Evolutionary conservation across 192 early-diverging fungal species (phyloP), one percentile per base, ranked within the genome.

Genomic region (Backusella mclennaniae): DNA sequence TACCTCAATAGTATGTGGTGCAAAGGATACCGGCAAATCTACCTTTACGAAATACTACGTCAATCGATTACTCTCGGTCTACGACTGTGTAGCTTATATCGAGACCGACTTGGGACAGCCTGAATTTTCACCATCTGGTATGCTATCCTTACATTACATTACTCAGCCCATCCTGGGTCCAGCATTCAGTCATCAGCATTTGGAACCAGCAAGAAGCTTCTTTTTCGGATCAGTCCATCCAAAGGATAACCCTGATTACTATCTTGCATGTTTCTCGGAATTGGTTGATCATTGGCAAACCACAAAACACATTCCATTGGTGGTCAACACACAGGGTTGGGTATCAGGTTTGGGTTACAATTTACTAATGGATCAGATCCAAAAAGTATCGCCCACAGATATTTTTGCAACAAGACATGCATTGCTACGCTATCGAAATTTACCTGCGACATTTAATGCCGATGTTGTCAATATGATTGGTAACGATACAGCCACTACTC

Each of bases 311-410:
- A 78, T 96, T 38, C 96, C 97, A 4, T 82, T 99, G n/a, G 89
- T 99, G 9, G 89, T 99, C 42, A 99, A 99, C 81, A 98, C 96
- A 2, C 92, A 96, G 74, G 97, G 97, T 0, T 99, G 96, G 96
- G 84, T 94, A 41, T 95, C 92, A 79, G 96, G 92, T 6, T 87
- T 96, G 77, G 97, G 97, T 11, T 91, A 96, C 68, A 93, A 96
- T 77, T 79, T 99, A 21, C 85, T 96, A 35, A 75, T 94, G 15
- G 86, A 92, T 35, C 78, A 95, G 15, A 84, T 95, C 23, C 79
- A 85, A 46, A 69, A 83, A 3, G 81, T 90, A 11, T 80, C 74
- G 3, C 95, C 96, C 15, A 92, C 92, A 31, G 84, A 92, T 81
- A 86, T 96, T 3, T 87, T 92, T 46, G 91, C 91, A 44, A 79